These are phyloP conservation scores for Vanderwaltozyma polyspora DNA, from an alignment of 805 yeast genomes.

Conservation along the genomic window DNA sequence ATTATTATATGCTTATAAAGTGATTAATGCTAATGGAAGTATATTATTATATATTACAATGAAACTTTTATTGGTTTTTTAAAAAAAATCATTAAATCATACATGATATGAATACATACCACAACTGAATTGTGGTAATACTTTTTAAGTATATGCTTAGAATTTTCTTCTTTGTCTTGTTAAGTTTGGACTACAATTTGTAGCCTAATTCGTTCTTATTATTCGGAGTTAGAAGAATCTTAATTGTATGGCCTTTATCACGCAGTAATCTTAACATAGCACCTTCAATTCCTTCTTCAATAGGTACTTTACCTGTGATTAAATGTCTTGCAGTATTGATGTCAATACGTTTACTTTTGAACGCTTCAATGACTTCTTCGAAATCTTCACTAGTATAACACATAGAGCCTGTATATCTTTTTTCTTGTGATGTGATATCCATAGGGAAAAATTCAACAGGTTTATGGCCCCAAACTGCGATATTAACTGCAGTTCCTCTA, in stretches of 20 bases:
- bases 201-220: constrained; percentile 28
- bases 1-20: no score
- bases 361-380: constrained; percentile 43
- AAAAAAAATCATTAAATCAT: no score
- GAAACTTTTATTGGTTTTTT: no score
- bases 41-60: no score
- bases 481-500: constrained; percentile 49
- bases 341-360: constrained; percentile 36
- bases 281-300: constrained; percentile 39
- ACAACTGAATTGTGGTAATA: no score
- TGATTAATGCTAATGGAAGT: no score
- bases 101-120: no score
- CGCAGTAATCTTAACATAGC: constrained; percentile 41
- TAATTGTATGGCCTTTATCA: constrained; percentile 47
- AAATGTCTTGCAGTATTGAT: constrained; percentile 34
- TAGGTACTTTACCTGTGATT: constrained; percentile 42
- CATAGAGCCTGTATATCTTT: constrained; percentile 48
- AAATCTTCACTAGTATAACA: constrained; percentile 51
- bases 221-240: constrained; percentile 42
- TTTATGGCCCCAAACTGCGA: constrained; percentile 53
- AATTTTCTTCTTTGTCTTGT: no score
- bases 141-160: no score
- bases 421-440: constrained; percentile 46
- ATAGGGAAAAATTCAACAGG: constrained; percentile 43
- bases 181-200: no score